Base-by-base conservation (phyloP, 1,139 yeast genomes). In the Yamadazyma taylorii region DNA sequence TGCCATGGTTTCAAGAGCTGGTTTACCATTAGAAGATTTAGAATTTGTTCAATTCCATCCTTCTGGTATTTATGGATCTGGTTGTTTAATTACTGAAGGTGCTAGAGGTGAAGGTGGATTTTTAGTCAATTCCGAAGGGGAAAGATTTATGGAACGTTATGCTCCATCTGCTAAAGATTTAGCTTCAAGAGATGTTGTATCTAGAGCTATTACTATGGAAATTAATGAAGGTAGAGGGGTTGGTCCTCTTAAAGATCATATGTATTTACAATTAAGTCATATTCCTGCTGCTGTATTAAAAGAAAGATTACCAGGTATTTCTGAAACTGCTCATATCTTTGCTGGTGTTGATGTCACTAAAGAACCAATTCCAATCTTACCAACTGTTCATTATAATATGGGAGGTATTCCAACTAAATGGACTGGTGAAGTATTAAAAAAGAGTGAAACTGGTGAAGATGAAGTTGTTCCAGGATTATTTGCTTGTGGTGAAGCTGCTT, bases 21-120 rank as follows among this genome's bases (percentile, higher is more conserved):
- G 98, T 45, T 81, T 90, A 66, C 98, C 98, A 41, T 77, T 90
- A 60, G 96, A 92, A 73, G 98, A 92, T 72, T 75, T 90, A 71
- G 98, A 92, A 72, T 92, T 92, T 60, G 92, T 92, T 46, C 98
- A 92, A 73, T 92, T 92, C 90, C 98, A 92, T 69, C 98, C 98
- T 46, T 89, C 97, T 28, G 98, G 98, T 78, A 92, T 92, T 65
- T 92, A 92, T 67, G 98, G 98, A 43, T 89, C 97, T 34, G 98
- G 98, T 48, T 92, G 97, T 75, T 75, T 92, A 73, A 92, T 92
- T 63, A 92, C 98, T 45, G 98, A 92, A 71, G 98, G 98, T 71
- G 95, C 97, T 51, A 86, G 98, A 76, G 98, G 98, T 78, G 98
- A 92, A 75, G 98, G 98, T 79, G 98, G 98, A 50, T 90, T 80